Evolutionary conservation across 176 grass and related monocot species (phyloP).

Genomic region (Guadua angustifolia): DNA sequence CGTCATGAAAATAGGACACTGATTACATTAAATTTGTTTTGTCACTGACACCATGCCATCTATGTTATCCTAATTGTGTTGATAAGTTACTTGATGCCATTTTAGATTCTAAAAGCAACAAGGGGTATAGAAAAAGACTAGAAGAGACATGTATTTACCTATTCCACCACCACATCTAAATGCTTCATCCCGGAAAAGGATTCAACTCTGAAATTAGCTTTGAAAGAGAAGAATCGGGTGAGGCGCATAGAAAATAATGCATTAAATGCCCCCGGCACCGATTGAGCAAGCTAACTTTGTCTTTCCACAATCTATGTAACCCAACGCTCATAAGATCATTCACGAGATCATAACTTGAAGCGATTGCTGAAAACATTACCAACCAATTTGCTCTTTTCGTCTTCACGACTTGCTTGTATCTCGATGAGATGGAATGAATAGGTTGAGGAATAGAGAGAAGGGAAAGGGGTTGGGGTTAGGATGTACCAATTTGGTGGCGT

Average conservation of each 20-base stretch:
- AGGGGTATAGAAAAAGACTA: no score
- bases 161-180: constrained; percentile 91
- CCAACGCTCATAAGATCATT: constrained; percentile 92
- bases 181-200: constrained; percentile 98
- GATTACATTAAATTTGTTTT: neutral
- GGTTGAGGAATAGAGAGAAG: neutral
- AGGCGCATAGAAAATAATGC: no score
- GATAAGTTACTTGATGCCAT: neutral
- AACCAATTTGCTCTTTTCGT: constrained; percentile 86
- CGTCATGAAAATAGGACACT: neutral
- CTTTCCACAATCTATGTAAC: constrained; percentile 91
- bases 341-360: constrained; percentile 91
- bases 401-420: constrained; percentile 83
- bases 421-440: constrained; percentile 11
- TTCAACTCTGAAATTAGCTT: constrained; percentile 76
- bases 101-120: constrained; percentile 11
- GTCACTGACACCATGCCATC: neutral
- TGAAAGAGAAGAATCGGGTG: no score
- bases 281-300: constrained; percentile 47
- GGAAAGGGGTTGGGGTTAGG: neutral
- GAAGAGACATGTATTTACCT: constrained; percentile 53
- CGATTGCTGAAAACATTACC: constrained; percentile 91
- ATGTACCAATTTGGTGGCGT: no score
- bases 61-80: neutral
- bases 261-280: neutral